Conservation (phyloP, 2,329 filamentous ascomycete genomes). For the Fusarium sp. region DNA sequence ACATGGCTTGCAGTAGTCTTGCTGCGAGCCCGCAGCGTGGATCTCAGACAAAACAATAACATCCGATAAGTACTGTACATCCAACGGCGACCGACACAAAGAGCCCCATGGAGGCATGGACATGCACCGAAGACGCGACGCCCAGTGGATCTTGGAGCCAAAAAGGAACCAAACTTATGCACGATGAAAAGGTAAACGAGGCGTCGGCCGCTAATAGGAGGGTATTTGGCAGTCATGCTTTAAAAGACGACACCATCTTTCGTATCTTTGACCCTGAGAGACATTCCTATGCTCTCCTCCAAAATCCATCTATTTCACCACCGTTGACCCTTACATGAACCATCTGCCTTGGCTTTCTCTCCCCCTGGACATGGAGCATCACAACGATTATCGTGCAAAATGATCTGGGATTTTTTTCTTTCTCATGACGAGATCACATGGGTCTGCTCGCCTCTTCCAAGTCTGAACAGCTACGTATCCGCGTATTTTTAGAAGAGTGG, state of each 20-base stretch:
- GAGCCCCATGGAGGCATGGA: slow-evolving; percentile 23
- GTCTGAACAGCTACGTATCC: slow-evolving; percentile 23
- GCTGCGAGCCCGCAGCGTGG: slow-evolving; percentile 40
- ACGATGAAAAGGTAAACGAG: slow-evolving; percentile 39
- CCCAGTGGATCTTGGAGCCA: slow-evolving; percentile 32
- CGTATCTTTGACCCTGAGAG: slow-evolving; percentile 33
- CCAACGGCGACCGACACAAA: slow-evolving; percentile 20
- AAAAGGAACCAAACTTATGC: slow-evolving; percentile 36
- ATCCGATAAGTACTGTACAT: slow-evolving; percentile 41
- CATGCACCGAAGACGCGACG: slow-evolving; percentile 27
- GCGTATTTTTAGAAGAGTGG: slow-evolving; percentile 48
- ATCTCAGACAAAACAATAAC: slow-evolving; percentile 32
- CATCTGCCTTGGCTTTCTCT: slow-evolving; percentile 2
- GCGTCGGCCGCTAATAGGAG: slow-evolving; percentile 39
- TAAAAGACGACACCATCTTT: slow-evolving; percentile 38
- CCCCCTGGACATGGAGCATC: not conserved
- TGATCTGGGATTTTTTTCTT: slow-evolving; percentile 23
- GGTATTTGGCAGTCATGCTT: slow-evolving; percentile 30
- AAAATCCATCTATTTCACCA: slow-evolving; percentile 21
- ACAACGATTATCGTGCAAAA: slow-evolving; percentile 2
- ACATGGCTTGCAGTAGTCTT: slow-evolving; percentile 45
- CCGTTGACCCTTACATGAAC: slow-evolving; percentile 23
- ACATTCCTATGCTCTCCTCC: slow-evolving; percentile 36
- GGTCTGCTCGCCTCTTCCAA: slow-evolving; percentile 30
- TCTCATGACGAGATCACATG: slow-evolving; percentile 24